Evolutionary conservation across 1,284 basidiomycete species (phyloP).

Genomic region (Tranzscheliella williamsii): DNA sequence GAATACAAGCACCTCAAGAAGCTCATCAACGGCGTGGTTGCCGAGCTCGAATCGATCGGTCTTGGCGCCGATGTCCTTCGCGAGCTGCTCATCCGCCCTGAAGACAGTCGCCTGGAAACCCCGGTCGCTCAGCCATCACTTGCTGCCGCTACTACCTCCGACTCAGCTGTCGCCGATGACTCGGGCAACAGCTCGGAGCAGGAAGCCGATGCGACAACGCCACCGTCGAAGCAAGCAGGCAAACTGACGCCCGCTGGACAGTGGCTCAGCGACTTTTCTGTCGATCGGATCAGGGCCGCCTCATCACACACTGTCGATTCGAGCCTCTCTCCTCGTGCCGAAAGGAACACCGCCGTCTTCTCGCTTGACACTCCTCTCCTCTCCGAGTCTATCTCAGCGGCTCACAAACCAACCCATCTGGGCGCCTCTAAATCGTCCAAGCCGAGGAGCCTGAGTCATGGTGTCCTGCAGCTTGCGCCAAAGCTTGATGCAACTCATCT

Average conservation of each 20-base stretch:
- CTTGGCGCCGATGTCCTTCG: constrained; percentile 70
- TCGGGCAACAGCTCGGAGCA: constrained; percentile 28
- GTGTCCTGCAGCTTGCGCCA: constrained; percentile 4
- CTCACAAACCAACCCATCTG: too few species aligned
- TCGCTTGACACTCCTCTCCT: too few species aligned
- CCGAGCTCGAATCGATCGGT: constrained; percentile 78
- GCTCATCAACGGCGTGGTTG: constrained; percentile 81
- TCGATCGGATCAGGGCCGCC: constrained; percentile 25
- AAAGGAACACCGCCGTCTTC: background rate
- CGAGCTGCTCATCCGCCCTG: constrained; percentile 61
- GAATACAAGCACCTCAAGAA: constrained; percentile 92
- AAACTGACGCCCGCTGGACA: constrained; percentile 31
- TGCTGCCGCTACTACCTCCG: too few species aligned
- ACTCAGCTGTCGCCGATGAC: constrained; percentile 27
- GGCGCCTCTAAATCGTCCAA: constrained; percentile 9
- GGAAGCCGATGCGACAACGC: constrained; percentile 1
- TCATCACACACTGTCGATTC: constrained; percentile 1
- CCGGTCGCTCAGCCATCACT: too few species aligned
- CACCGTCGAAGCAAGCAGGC: background rate
- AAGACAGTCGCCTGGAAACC: constrained; percentile 5
- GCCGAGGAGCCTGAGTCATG: constrained; percentile 21
- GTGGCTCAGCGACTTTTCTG: constrained; percentile 37
- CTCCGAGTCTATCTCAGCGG: too few species aligned
- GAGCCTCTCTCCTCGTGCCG: background rate
- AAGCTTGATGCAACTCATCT: constrained; percentile 5